Evolutionary conservation across 192 early-diverging fungal species (phyloP).

Genomic region (Coemansia sp.): DNA sequence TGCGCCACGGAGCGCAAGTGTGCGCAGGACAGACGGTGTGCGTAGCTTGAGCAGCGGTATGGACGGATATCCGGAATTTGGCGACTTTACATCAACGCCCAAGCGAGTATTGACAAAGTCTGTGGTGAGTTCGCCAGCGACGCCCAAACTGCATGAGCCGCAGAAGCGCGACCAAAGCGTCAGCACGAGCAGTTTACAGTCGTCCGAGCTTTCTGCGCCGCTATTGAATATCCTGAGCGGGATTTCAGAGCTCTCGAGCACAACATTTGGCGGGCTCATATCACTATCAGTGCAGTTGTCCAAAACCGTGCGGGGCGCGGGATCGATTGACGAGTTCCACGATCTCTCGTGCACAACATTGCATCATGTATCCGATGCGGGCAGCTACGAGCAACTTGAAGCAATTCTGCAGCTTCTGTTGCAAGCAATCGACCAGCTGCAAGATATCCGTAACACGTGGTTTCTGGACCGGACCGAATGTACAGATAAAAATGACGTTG

Average conservation of each 20-base stretch:
- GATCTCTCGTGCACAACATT: constrained; percentile 19
- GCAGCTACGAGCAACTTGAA: constrained; percentile 17
- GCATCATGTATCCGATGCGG: neutral
- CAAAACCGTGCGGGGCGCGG: constrained; percentile 11
- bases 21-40: neutral
- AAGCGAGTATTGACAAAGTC: neutral
- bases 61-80: constrained; percentile 22
- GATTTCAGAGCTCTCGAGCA: constrained; percentile 20
- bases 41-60: neutral
- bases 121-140: neutral
- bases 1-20: constrained; percentile 6
- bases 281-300: constrained; percentile 25
- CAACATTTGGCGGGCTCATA: constrained; percentile 26
- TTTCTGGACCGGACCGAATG: constrained; percentile 3
- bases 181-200: neutral
- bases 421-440: constrained; percentile 12
- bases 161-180: neutral
- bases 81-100: constrained; percentile 39
- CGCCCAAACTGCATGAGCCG: neutral
- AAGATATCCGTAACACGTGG: constrained; percentile 27
- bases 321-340: constrained; percentile 21
- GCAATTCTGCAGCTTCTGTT: constrained; percentile 31
- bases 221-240: constrained; percentile 27
- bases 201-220: constrained; percentile 1
- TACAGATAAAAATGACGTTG: neutral